Evolutionary conservation across 306 rosid species (phyloP).

Genomic region (Quercus aquifolioides): DNA sequence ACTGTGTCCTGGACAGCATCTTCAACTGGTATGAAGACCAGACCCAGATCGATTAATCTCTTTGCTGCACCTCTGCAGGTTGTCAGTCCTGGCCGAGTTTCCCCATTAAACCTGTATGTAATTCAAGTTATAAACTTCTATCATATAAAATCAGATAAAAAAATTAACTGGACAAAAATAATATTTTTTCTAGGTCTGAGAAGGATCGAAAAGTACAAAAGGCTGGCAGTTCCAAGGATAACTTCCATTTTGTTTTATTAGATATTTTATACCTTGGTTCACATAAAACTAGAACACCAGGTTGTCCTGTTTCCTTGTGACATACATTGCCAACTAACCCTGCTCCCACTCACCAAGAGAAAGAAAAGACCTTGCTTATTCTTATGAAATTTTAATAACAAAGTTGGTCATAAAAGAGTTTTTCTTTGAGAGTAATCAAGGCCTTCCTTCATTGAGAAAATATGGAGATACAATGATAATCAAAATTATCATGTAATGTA

Average conservation of each 20-base stretch:
- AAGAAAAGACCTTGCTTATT: neutral
- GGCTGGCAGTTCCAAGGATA: constrained; percentile 11
- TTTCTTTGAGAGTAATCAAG: constrained; percentile 26
- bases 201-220: constrained; percentile 24
- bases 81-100: constrained; percentile 75
- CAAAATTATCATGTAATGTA: neutral
- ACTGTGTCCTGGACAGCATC: constrained; percentile 66
- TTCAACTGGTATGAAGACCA: constrained; percentile 65
- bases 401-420: constrained; percentile 14
- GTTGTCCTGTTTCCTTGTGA: constrained; percentile 45
- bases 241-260: constrained; percentile 23
- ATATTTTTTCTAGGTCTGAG: neutral
- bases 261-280: constrained; percentile 10
- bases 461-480: neutral
- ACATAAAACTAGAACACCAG: constrained; percentile 26
- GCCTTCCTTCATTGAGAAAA: neutral
- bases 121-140: constrained; percentile 17
- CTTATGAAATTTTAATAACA: constrained; percentile 2
- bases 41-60: constrained; percentile 65
- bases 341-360: constrained; percentile 10
- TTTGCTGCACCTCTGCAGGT: constrained; percentile 67
- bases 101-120: constrained; percentile 52
- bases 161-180: neutral
- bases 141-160: neutral
- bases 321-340: constrained; percentile 36